A percentile compares a stretch with the other conserved stretches of the same genome.
These are phyloP conservation scores for Fusarium sterilihyphosum DNA, from an alignment of 2,329 filamentous ascomycete genomes.

Conservation along the genomic window DNA sequence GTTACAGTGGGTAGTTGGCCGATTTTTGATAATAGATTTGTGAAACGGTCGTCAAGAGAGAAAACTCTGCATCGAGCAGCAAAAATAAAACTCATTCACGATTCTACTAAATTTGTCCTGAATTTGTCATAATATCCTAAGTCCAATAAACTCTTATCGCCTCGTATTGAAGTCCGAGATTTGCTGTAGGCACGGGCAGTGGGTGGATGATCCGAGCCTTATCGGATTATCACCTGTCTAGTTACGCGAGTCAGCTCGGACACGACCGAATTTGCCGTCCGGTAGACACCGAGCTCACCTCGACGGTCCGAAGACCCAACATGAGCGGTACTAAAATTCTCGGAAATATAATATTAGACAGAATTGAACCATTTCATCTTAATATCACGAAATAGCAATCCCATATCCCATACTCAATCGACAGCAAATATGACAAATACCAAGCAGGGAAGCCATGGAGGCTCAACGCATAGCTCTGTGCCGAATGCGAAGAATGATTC, in stretches of 20 bases:
- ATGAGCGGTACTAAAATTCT: not conserved
- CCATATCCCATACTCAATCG: no score
- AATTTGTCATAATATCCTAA: rapidly evolving
- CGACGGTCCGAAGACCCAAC: no score
- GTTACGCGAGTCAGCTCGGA: not conserved
- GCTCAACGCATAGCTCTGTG: slow-evolving; percentile 4
- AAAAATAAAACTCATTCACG: rapidly evolving
- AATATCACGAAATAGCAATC: not conserved
- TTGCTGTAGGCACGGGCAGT: no score
- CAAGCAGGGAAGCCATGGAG: not conserved
- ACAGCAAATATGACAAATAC: not conserved
- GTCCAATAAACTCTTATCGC: rapidly evolving
- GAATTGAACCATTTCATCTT: not conserved
- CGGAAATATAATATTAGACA: not conserved
- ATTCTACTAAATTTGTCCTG: rapidly evolving
- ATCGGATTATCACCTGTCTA: no score
- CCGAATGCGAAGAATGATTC: slow-evolving; percentile 6
- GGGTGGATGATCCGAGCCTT: not conserved
- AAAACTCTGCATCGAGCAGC: not conserved
- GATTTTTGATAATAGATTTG: not conserved
- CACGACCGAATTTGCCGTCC: not conserved
- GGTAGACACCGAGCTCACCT: not conserved
- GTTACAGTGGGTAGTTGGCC: slow-evolving; percentile 1
- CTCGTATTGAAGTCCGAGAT: rapidly evolving
- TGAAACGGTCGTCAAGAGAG: not conserved